Evolutionary conservation across 768 basidiomycete genomes (phyloP).

Genomic region (Sarcodon sp.): DNA sequence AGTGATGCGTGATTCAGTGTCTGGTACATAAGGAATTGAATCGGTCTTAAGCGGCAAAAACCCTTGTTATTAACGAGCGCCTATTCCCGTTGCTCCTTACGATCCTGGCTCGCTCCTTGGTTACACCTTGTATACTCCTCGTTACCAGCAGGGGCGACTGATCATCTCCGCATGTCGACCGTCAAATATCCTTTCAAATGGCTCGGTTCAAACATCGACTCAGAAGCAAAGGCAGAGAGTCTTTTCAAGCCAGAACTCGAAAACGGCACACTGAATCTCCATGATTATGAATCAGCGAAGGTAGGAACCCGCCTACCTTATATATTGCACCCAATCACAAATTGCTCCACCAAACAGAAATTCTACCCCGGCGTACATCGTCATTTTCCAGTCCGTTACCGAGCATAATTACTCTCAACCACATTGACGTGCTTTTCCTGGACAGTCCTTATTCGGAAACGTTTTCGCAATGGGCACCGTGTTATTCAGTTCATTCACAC

Average conservation of each 20-base stretch:
- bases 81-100: too few relatives aligned
- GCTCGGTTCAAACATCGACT: constrained; percentile 31
- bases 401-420: constrained; percentile 2
- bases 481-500: neutral
- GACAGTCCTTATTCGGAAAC: constrained; percentile 6
- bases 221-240: constrained; percentile 25
- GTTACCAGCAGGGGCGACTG: too few relatives aligned
- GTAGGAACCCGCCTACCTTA: neutral
- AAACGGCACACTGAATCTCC: constrained; percentile 30
- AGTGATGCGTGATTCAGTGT: too few relatives aligned
- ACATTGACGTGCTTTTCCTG: constrained; percentile 1
- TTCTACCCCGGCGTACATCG: constrained; percentile 40
- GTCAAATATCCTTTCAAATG: constrained; percentile 22
- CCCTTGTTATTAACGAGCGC: too few relatives aligned
- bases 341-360: neutral
- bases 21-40: too few relatives aligned
- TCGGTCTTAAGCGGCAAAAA: too few relatives aligned
- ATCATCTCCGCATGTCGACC: neutral
- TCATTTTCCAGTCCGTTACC: constrained; percentile 27
- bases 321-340: neutral
- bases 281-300: constrained; percentile 44
- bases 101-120: too few relatives aligned
- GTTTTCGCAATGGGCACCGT: constrained; percentile 4
- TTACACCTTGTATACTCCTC: too few relatives aligned
- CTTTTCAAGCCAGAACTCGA: constrained; percentile 42